phyloP scores from a whole-genome alignment of 2,329 filamentous ascomycete species.

The Pyrenochaeta sp. region DNA sequence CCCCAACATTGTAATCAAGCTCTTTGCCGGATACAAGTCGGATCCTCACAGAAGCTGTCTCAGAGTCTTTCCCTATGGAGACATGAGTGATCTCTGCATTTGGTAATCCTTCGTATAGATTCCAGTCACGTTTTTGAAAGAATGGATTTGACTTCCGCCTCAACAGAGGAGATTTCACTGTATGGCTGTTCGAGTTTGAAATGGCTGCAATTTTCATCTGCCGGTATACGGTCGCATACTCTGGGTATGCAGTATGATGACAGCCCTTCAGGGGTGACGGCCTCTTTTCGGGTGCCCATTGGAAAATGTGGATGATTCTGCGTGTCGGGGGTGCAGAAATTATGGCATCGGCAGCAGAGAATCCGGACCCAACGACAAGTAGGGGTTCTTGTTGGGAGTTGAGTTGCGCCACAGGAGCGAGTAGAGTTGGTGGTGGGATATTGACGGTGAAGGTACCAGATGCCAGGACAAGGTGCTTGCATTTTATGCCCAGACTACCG shows the following conservation, averaged over 20 bases:
- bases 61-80: slow-evolving; percentile 17
- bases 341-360: slow-evolving; percentile 68
- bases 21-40: slow-evolving; percentile 51
- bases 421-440: slow-evolving; percentile 59
- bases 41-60: slow-evolving; percentile 51
- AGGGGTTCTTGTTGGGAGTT: slow-evolving; percentile 48
- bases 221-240: slow-evolving; percentile 67
- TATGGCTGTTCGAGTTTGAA: slow-evolving; percentile 21
- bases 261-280: slow-evolving; percentile 66
- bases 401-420: slow-evolving; percentile 54
- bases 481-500: slow-evolving; percentile 59
- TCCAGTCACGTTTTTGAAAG: slow-evolving; percentile 59
- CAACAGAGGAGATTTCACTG: slow-evolving; percentile 29
- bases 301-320: slow-evolving; percentile 66
- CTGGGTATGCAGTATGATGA: slow-evolving; percentile 67
- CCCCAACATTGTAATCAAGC: slow-evolving; percentile 56
- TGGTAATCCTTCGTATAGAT: slow-evolving; percentile 62
- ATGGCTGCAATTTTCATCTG: slow-evolving; percentile 64
- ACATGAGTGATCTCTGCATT: slow-evolving; percentile 60
- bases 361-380: slow-evolving; percentile 67
- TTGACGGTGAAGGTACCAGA: slow-evolving; percentile 66
- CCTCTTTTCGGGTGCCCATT: slow-evolving; percentile 63
- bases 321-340: slow-evolving; percentile 60
- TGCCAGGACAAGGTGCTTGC: slow-evolving; percentile 65
- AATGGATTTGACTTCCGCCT: slow-evolving; percentile 53